Base-by-base conservation (phyloP, 2,329 filamentous ascomycete genomes). In the Fusarium pseudonygamai region DNA sequence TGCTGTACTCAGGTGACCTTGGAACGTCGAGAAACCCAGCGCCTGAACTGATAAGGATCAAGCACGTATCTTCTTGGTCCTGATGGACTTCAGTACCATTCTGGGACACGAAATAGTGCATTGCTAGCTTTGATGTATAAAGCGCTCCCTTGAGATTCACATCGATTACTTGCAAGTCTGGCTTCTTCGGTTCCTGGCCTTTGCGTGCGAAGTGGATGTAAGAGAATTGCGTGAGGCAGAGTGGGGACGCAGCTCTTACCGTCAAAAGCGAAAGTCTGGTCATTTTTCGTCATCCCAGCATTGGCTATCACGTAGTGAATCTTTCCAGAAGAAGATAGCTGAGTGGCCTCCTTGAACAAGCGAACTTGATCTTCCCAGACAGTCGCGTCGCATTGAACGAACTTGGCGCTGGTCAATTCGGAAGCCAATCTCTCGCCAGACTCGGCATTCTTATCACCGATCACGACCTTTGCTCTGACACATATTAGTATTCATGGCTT, bases 261-360 rank as follows among this genome's bases (percentile, higher is more conserved):
- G 4, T 59, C 43, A 6, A 59, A 67, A 20, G 37, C 20, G 10
- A 67, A 67, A 3, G 37, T 49, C 20, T 66, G 61, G 7, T 67
- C 64, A 1, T 10, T 6, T 6, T 67, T 66, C 5, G 32, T 59
- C 14, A 67, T 52, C 2, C 61, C 64, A 10, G 61, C 50, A 22
- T 67, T 67, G 6, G 61, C 50, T 20, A 67, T 50, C 11, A 66
- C 64, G 13, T 59, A 66, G 28, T 43, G n/a, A 1, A 67, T 45
- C 3, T 30, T 39, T 0, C 61, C 50, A n/a, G 32, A 59, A 1
- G 49, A 18, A 5, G 61, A 59, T 6, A 45, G 9, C 0, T 16
- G 26, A 1, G 6, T 16, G 9, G 50, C 50, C 16, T 66, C 22
- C 4, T 40, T 45, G 37, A 66, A 67, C 0, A 67, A 8, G 1